Evolutionary conservation across 208 protist genomes (phyloP).

Genomic region (Zelonia costaricensis): DNA sequence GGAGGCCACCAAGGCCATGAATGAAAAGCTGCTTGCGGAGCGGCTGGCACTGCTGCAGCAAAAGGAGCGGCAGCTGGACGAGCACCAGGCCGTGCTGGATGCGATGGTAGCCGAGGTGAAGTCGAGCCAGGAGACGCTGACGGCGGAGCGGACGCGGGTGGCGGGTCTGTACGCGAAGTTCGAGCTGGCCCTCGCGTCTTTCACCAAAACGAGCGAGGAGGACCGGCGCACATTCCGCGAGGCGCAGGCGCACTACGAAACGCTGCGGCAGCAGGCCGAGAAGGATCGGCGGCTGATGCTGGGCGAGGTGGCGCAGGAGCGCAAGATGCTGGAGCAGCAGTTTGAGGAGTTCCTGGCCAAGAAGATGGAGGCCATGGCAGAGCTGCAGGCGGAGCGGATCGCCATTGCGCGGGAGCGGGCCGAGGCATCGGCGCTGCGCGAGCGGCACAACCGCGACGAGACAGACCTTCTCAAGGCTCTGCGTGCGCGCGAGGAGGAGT

Average conservation of each 20-base stretch:
- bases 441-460: constrained; percentile 84
- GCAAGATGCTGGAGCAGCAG: constrained; percentile 82
- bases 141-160: constrained; percentile 69
- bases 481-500: constrained; percentile 74
- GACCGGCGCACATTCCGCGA: constrained; percentile 70
- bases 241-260: constrained; percentile 74
- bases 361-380: constrained; percentile 71
- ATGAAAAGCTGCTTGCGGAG: constrained; percentile 67
- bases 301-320: constrained; percentile 76
- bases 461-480: constrained; percentile 71
- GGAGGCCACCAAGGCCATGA: constrained; percentile 65
- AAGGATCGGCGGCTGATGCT: constrained; percentile 80
- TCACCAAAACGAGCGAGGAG: constrained; percentile 70
- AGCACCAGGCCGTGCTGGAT: constrained; percentile 57
- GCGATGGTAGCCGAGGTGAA: constrained; percentile 65
- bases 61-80: constrained; percentile 59
- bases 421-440: constrained; percentile 64
- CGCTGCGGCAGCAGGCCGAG: constrained; percentile 78
- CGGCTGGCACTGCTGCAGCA: constrained; percentile 47
- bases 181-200: constrained; percentile 66
- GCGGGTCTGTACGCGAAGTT: constrained; percentile 75
- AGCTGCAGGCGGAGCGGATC: constrained; percentile 80
- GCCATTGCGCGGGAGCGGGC: constrained; percentile 67
- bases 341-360: constrained; percentile 77
- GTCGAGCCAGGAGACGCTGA: constrained; percentile 53